Evolutionary conservation across 495 filamentous ascomycete species (phyloP).

Genomic region (Baudoinia panamericana): DNA sequence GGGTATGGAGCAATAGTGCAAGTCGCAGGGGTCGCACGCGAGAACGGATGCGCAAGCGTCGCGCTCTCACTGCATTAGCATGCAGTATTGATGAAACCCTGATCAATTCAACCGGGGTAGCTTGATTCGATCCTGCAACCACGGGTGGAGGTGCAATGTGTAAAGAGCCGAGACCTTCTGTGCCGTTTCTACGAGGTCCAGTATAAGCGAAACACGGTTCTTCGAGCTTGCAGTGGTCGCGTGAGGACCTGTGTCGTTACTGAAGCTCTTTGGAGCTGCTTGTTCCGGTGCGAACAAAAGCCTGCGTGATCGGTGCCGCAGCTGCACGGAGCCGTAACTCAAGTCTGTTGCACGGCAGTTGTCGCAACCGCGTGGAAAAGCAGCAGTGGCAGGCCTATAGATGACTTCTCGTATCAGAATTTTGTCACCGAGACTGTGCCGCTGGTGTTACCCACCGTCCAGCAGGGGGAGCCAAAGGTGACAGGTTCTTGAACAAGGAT

Average conservation of each 20-base stretch:
- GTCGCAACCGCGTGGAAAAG: slow-evolving; percentile 7
- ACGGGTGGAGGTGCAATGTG: too few relatives aligned
- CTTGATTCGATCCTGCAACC: too few relatives aligned
- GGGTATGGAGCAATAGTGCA: background rate
- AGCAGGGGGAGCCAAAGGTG: too few relatives aligned
- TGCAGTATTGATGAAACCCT: background rate
- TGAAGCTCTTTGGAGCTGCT: background rate
- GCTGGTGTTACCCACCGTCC: background rate
- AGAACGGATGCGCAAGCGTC: slow-evolving; percentile 10
- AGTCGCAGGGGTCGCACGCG: slow-evolving; percentile 11
- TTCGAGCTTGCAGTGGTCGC: too few relatives aligned
- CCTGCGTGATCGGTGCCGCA: background rate
- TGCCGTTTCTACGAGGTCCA: too few relatives aligned
- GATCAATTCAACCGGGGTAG: background rate
- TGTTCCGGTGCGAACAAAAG: background rate
- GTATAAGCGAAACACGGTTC: too few relatives aligned
- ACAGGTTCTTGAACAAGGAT: too few relatives aligned
- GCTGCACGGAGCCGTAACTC: too few relatives aligned
- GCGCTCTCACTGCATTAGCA: slow-evolving; percentile 2
- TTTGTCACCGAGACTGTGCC: background rate
- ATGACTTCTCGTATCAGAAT: too few relatives aligned
- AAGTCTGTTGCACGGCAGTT: background rate
- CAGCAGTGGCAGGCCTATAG: too few relatives aligned
- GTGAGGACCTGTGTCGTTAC: too few relatives aligned
- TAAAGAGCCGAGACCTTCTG: too few relatives aligned